Conservation (phyloP, 345 rosid species). For the Erodium maritimum region DNA sequence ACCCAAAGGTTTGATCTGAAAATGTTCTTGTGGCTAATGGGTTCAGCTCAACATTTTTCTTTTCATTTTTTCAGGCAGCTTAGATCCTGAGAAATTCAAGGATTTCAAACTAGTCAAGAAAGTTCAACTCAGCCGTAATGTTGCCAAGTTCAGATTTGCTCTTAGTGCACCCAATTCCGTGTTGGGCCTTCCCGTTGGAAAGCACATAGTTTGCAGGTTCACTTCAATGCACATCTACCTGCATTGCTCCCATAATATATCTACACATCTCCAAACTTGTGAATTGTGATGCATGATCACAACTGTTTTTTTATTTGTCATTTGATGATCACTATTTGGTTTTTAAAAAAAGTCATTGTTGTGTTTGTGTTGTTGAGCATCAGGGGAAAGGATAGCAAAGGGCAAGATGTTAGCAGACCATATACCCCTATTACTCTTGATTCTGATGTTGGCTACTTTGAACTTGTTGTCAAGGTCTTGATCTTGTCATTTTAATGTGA, state of each 20-base stretch:
- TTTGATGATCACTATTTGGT: not conserved
- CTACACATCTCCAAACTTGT: no score
- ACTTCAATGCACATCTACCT: not conserved
- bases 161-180: conserved; percentile 19
- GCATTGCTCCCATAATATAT: no score
- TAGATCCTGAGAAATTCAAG: conserved; percentile 24
- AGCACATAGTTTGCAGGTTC: conserved; percentile 24
- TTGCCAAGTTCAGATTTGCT: conserved; percentile 23
- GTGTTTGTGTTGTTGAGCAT: conserved; percentile 1
- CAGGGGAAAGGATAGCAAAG: conserved; percentile 33
- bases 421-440: conserved; percentile 43
- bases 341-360: not conserved
- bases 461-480: conserved; percentile 34
- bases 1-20: not conserved
- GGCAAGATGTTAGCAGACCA: conserved; percentile 33
- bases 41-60: conserved; percentile 1
- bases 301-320: no score
- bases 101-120: conserved; percentile 22
- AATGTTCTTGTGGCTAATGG: no score
- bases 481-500: not conserved
- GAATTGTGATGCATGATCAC: no score
- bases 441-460: conserved; percentile 37
- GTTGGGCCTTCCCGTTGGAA: conserved; percentile 27
- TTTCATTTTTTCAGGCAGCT: conserved; percentile 12
- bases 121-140: conserved; percentile 21